phyloP scores from a whole-genome alignment of 2,329 filamentous ascomycete species.

The Ophiostoma sp. region DNA sequence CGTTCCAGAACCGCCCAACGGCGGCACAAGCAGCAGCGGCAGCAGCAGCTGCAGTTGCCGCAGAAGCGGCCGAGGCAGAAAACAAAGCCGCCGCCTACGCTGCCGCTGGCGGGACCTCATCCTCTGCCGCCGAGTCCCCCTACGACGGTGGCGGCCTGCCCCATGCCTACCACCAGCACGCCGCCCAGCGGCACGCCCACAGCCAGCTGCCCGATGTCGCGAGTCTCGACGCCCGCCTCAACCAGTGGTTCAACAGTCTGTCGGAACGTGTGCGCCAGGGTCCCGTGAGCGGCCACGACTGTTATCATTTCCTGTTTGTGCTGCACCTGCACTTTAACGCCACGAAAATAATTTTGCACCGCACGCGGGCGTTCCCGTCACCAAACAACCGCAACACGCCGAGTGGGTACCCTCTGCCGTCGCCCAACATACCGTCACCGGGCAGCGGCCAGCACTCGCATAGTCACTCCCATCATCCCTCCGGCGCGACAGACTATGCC shows the following conservation, averaged over 20 bases:
- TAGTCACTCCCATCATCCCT: neutral
- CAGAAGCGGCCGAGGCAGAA: neutral
- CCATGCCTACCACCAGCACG: slow-evolving; percentile 14
- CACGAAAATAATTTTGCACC: slow-evolving; percentile 26
- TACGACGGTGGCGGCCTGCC: slow-evolving; percentile 12
- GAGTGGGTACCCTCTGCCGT: neutral
- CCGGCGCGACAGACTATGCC: neutral
- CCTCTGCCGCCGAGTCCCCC: neutral
- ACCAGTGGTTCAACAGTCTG: slow-evolving; percentile 23
- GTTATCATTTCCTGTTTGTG: slow-evolving; percentile 26
- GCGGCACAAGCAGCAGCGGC: neutral
- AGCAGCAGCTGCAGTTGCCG: neutral
- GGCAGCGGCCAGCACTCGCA: neutral
- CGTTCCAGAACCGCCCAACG: neutral
- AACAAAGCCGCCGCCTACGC: neutral
- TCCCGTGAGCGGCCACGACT: slow-evolving; percentile 22
- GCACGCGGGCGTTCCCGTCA: slow-evolving; percentile 12
- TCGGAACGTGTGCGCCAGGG: slow-evolving; percentile 20
- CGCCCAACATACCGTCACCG: neutral
- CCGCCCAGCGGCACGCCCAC: slow-evolving; percentile 10
- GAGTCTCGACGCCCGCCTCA: slow-evolving; percentile 20
- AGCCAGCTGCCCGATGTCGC: slow-evolving; percentile 11
- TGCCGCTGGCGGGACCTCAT: neutral
- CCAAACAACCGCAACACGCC: neutral
- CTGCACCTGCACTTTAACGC: slow-evolving; percentile 25